A percentile compares a stretch with the other conserved stretches of the same genome.
Conservation (phyloP, 2,329 filamentous ascomycete species). For the Talaromyces sp. region DNA sequence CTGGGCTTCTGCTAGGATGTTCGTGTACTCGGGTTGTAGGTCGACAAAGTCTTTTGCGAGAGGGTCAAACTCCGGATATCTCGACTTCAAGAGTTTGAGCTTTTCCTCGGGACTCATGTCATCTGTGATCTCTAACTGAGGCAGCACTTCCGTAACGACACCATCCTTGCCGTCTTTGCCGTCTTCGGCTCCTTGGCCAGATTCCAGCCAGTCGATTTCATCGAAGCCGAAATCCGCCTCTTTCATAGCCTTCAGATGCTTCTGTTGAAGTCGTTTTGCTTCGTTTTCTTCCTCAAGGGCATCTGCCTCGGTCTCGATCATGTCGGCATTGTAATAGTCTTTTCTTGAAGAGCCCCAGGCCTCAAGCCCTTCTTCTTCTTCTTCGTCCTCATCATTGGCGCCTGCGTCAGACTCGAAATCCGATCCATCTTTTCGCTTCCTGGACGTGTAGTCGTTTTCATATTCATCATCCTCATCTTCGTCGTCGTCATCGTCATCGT, state of each 20-base stretch:
- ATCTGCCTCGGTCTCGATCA: constrained; percentile 63
- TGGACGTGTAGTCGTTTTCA: constrained; percentile 27
- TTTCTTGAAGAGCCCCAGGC: constrained; percentile 85
- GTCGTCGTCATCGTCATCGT: constrained; percentile 45
- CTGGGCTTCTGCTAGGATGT: constrained; percentile 55
- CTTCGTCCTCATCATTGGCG: constrained; percentile 46
- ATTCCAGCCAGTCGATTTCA: constrained; percentile 73
- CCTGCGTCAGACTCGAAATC: constrained; percentile 23
- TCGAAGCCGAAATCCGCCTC: constrained; percentile 93
- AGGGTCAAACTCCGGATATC: constrained; percentile 89
- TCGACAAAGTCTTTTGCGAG: constrained; percentile 72
- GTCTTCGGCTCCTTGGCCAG: constrained; percentile 43
- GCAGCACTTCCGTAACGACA: constrained; percentile 79
- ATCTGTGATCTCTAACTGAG: constrained; percentile 73
- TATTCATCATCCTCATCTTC: constrained; percentile 41
- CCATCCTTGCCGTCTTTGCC: constrained; percentile 47
- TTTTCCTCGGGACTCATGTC: constrained; percentile 72
- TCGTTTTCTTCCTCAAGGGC: constrained; percentile 90
- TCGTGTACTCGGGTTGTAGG: constrained; percentile 59
- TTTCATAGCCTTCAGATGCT: constrained; percentile 81
- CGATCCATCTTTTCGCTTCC: constrained; percentile 17
- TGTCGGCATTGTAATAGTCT: constrained; percentile 90
- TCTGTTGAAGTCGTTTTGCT: constrained; percentile 80
- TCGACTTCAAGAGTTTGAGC: constrained; percentile 65
- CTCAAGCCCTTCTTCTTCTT: constrained; percentile 54